phyloP scores from a whole-genome alignment of 148 eudicot species.

The Euryodendron excelsum region DNA sequence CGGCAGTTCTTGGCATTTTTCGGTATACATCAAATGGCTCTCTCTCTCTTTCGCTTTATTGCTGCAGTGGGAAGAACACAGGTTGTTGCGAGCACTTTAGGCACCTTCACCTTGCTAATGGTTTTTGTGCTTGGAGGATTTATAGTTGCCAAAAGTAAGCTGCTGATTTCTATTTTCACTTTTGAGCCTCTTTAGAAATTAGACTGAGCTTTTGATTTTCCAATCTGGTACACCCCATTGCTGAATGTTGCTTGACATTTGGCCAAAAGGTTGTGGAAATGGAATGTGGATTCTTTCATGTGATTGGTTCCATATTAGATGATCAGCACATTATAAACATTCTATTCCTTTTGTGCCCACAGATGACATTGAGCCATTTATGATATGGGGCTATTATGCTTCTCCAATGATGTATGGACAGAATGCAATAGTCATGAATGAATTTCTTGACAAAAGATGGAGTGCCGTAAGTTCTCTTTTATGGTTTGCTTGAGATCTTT shows the following conservation, averaged over 20 bases:
- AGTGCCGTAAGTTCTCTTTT: constrained; percentile 40
- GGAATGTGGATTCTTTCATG: not conserved
- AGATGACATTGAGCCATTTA: constrained; percentile 66
- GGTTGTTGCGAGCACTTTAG: constrained; percentile 48
- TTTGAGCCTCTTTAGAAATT: not conserved
- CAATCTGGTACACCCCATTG: not conserved
- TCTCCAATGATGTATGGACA: constrained; percentile 86
- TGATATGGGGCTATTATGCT: constrained; percentile 68
- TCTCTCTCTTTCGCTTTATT: constrained; percentile 57
- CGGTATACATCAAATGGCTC: constrained; percentile 65
- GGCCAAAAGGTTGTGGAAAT: not conserved
- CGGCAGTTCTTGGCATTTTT: constrained; percentile 62
- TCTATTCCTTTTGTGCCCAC: constrained; percentile 10
- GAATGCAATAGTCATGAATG: constrained; percentile 67
- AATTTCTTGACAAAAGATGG: constrained; percentile 79
- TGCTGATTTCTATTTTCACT: not conserved
- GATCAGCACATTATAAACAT: not conserved
- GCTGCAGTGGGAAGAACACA: constrained; percentile 61
- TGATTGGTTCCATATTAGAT: not conserved
- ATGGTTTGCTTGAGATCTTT: not conserved
- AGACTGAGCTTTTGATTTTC: not conserved
- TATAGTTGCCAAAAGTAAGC: constrained; percentile 55
- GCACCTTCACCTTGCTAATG: constrained; percentile 41
- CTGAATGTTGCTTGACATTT: not conserved
- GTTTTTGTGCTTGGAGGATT: constrained; percentile 69